Percentiles rank a stretch among this genome's conserved stretches.
These are phyloP conservation scores for Phytophthora uliginosa DNA, from an alignment of 352 stramenopile genomes.

Conservation along the genomic window DNA sequence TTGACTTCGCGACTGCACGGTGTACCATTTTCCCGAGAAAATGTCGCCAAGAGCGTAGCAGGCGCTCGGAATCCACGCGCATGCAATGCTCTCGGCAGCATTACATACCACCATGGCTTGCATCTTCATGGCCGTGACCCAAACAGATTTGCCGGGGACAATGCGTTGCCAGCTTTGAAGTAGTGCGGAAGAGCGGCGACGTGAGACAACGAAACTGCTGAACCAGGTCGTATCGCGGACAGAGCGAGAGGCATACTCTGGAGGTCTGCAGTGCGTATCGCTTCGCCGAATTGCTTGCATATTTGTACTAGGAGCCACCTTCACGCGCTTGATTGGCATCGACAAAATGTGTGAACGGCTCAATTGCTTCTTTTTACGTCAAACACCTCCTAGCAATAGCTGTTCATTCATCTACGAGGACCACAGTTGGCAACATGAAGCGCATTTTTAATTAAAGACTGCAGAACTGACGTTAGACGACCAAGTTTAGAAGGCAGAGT, in stretches of 20 bases:
- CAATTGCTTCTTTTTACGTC: not conserved
- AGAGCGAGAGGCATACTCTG: not conserved
- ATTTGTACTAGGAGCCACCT: not conserved
- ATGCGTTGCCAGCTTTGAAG: not conserved
- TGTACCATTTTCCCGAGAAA: conserved; percentile 22
- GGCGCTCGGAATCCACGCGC: conserved; percentile 17
- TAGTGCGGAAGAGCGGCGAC: not conserved
- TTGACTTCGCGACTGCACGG: conserved; percentile 8
- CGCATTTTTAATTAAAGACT: too few species aligned
- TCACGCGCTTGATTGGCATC: not conserved
- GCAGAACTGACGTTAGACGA: not conserved
- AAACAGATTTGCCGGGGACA: not conserved
- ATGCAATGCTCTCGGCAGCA: conserved; percentile 19
- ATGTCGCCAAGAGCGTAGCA: conserved; percentile 21
- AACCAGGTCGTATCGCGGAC: not conserved
- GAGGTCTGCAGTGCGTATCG: not conserved
- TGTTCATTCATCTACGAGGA: too few species aligned
- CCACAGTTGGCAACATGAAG: too few species aligned
- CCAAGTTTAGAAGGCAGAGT: not conserved
- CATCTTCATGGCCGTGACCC: not conserved
- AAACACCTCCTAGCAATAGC: not conserved
- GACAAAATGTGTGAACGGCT: not conserved
- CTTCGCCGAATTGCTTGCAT: not conserved
- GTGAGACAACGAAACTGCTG: not conserved
- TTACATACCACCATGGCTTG: conserved; percentile 28